Conservation (phyloP, 106 monocot species). For the Platanthera zijinensis region DNA sequence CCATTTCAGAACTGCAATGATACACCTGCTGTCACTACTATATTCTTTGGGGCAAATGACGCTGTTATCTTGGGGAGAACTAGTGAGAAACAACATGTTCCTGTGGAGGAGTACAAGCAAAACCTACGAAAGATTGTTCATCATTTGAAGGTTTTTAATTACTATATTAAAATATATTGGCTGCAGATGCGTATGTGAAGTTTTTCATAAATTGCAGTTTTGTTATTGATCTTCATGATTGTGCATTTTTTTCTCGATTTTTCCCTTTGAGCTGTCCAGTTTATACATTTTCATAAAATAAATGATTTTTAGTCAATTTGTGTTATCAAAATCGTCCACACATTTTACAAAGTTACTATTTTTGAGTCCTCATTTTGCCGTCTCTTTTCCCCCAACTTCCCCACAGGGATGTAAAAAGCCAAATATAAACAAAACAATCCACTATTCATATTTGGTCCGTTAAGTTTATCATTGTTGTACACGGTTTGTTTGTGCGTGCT, state of each 20-base stretch:
- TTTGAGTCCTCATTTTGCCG: neutral
- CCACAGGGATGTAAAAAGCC: no score
- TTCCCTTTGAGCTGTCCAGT: neutral
- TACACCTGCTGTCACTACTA: constrained; percentile 53
- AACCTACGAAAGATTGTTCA: constrained; percentile 71
- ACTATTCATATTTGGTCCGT: no score
- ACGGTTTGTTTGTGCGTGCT: no score
- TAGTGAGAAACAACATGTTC: constrained; percentile 79
- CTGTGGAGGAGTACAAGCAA: constrained; percentile 70
- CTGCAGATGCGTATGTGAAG: neutral
- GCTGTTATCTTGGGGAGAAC: constrained; percentile 70
- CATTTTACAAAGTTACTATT: neutral
- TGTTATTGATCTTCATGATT: neutral
- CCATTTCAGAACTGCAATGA: constrained; percentile 18
- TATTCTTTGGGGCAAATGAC: constrained; percentile 99
- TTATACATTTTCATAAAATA: neutral
- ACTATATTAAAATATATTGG: neutral
- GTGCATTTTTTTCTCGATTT: neutral
- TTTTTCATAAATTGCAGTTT: neutral
- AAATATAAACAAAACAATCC: no score
- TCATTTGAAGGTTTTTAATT: constrained; percentile 63
- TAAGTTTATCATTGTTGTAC: no score
- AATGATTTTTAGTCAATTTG: neutral
- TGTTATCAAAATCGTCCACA: neutral
- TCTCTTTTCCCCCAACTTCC: no score